phyloP scores from a whole-genome alignment of 176 grass and related monocot species.

The Metroxylon sagu region DNA sequence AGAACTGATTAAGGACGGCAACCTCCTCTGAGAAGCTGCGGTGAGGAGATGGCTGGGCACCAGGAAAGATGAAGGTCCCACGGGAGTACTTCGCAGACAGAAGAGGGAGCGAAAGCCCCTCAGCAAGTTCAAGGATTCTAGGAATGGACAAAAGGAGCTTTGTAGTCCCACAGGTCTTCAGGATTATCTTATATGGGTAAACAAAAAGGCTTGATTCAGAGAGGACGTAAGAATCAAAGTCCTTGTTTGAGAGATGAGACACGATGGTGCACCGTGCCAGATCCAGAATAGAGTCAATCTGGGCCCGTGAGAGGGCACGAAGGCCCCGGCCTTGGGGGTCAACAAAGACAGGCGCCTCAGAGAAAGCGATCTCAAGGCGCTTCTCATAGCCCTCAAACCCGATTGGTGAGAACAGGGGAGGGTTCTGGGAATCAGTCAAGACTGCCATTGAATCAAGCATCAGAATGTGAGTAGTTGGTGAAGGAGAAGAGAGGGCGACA shows the following conservation, averaged over 20 bases:
- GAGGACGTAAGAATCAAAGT: slow-evolving; percentile 76
- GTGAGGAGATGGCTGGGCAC: slow-evolving; percentile 62
- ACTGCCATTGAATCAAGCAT: slow-evolving; percentile 34
- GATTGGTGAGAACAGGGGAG: slow-evolving; percentile 49
- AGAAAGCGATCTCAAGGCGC: slow-evolving; percentile 79
- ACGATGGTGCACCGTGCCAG: slow-evolving; percentile 79
- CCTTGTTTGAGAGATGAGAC: slow-evolving; percentile 65
- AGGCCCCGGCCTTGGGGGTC: slow-evolving; percentile 58
- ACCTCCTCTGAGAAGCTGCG: slow-evolving; percentile 67
- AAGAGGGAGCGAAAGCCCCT: slow-evolving; percentile 44
- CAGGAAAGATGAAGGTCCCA: slow-evolving; percentile 77
- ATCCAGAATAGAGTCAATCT: slow-evolving; percentile 73
- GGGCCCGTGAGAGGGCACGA: slow-evolving; percentile 42
- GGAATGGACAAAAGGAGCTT: slow-evolving; percentile 72
- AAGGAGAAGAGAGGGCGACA: slow-evolving; percentile 12
- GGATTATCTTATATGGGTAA: slow-evolving; percentile 66
- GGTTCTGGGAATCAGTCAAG: slow-evolving; percentile 19
- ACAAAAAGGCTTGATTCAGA: slow-evolving; percentile 91
- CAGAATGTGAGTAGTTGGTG: slow-evolving; percentile 17
- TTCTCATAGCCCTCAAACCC: slow-evolving; percentile 97
- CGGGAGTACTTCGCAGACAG: slow-evolving; percentile 72
- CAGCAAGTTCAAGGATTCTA: slow-evolving; percentile 71
- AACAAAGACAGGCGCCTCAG: slow-evolving; percentile 50
- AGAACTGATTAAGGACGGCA: slow-evolving; percentile 51
- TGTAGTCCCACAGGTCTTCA: slow-evolving; percentile 89